Evolutionary conservation across 2,329 filamentous ascomycete species (phyloP), one percentile per base, ranked within the genome.

Genomic region (Cercospora zeae-maydis): DNA sequence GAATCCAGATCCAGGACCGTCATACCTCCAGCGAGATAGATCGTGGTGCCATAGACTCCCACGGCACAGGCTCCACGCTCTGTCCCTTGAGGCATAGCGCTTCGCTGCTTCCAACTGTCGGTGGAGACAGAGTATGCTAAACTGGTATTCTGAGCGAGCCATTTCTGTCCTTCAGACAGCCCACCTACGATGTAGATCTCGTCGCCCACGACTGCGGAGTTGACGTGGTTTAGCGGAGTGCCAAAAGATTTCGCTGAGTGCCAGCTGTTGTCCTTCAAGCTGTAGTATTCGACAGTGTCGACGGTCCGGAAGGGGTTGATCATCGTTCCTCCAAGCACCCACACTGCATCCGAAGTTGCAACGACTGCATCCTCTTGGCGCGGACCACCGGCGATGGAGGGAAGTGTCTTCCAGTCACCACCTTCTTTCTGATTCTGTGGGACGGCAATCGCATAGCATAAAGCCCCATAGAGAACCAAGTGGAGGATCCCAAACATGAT

Each of bases 11-110:
- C 51, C 0, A 63, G 49, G 13, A 21, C n/a, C 2, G 57, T 63
- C 61, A 59, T 59, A 5, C 61, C 61, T 4, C 61, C 61, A n/a
- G 61, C 61, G 16, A 63, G 52, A 42, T 59, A 63, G 37, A 63
- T 60, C 11, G 33, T 63, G 14, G 13, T 57, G 3, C 52, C 51
- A 13, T 60, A 55, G 1, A 60, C 57, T 31, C 61, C 61, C 2
- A 63, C 61, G 4, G 61, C 61, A 34, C 51, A 63, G 2, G 61
- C 56, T 31, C 61, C 61, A 3, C 61, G 61, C 9, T 57, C 51
- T 11, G 57, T 63, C 2, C 61, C 61, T 42, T 24, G 30, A 2
- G 61, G 61, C 39, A 59, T 27, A 16, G 56, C 30, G 37, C 31
- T 14, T 21, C 30, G 31, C 13, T 31, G 49, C 4, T 19, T n/a